Evolutionary conservation across 2,329 filamentous ascomycete genomes (phyloP).

Genomic region (Colletotrichum sojae): DNA sequence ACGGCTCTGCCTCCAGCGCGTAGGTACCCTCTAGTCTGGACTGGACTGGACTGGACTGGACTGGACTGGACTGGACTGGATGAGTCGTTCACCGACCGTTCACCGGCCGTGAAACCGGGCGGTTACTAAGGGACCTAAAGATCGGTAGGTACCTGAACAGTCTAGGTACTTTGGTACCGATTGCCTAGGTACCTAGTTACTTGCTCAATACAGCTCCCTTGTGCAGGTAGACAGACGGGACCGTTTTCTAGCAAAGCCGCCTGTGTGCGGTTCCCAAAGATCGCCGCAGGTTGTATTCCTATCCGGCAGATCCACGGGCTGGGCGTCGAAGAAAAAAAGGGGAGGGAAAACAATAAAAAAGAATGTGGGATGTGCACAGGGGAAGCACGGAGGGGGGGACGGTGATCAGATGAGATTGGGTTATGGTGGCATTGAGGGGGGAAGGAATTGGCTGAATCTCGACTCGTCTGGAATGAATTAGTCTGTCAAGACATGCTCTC

Average conservation of each 20-base stretch:
- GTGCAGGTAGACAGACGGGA: slow-evolving; percentile 12
- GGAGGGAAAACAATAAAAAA: slow-evolving; percentile 1
- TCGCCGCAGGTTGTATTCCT: slow-evolving; percentile 25
- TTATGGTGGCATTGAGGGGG: slow-evolving; percentile 18
- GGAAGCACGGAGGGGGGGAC: slow-evolving; percentile 16
- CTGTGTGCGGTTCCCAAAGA: slow-evolving; percentile 12
- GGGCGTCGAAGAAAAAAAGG: not conserved
- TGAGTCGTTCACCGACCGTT: no score
- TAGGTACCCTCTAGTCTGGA: no score
- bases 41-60: no score
- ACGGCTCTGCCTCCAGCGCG: no score
- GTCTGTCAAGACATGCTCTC: slow-evolving; percentile 6
- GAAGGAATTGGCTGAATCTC: slow-evolving; percentile 24
- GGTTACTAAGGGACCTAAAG: no score
- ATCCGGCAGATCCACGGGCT: slow-evolving; percentile 9
- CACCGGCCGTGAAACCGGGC: no score
- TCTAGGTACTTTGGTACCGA: no score
- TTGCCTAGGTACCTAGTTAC: no score
- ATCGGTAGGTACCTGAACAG: no score
- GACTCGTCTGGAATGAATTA: slow-evolving; percentile 36
- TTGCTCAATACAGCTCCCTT: not conserved
- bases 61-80: no score
- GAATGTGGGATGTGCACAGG: slow-evolving; percentile 40
- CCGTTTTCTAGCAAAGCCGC: not conserved
- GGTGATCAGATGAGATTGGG: slow-evolving; percentile 38